Evolutionary conservation across 2,329 filamentous ascomycete genomes (phyloP).

Genomic region (Orbilia brochopaga): DNA sequence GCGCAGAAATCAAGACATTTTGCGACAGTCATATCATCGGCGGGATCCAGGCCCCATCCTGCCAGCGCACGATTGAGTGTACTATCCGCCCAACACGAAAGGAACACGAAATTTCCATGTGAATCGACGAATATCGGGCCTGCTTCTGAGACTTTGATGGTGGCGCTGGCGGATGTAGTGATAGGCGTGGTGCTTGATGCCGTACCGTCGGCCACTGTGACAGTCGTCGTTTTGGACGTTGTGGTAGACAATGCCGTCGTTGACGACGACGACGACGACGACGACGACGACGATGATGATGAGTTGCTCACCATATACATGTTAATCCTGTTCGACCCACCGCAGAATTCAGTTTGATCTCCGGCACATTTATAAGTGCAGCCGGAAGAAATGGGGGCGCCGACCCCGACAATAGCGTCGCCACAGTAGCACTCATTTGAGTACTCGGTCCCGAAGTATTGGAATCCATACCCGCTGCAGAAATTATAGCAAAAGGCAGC

Average conservation of each 20-base stretch:
- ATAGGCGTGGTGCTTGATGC: background rate
- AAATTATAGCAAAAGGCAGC: no score
- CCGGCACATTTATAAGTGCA: constrained; percentile 3
- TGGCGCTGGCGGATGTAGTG: background rate
- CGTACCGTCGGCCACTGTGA: background rate
- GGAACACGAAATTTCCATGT: background rate
- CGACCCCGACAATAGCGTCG: background rate
- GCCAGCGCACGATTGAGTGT: constrained; percentile 17
- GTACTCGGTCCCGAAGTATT: no score
- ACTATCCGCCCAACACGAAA: constrained; percentile 17
- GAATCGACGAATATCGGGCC: background rate
- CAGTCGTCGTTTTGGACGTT: no score
- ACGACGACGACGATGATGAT: background rate
- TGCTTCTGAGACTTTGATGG: background rate
- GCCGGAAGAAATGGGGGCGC: background rate
- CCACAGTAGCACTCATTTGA: no score
- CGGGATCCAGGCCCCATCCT: constrained; percentile 17
- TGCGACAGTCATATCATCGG: constrained; percentile 63
- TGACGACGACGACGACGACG: background rate
- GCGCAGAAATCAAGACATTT: constrained; percentile 65
- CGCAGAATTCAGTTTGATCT: background rate
- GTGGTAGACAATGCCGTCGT: no score
- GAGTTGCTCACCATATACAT: background rate
- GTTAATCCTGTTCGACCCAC: background rate
- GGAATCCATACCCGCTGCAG: no score